Conservation (phyloP, 2,329 filamentous ascomycete species). For the Cladosporium halotolerans region DNA sequence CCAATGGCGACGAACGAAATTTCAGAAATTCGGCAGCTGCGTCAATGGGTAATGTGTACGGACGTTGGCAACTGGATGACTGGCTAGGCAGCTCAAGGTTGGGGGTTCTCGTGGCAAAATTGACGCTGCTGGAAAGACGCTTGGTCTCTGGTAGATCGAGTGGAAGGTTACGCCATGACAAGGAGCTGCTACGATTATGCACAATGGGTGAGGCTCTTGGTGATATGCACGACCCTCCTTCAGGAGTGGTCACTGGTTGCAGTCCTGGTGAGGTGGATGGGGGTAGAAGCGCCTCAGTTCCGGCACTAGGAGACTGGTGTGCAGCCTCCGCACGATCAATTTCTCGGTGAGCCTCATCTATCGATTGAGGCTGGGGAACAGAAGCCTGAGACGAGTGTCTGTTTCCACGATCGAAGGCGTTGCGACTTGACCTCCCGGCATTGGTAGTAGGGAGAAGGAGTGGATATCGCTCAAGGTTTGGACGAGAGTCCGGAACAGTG, state of each 20-base stretch:
- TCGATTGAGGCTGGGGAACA: no score
- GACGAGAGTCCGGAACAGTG: not conserved
- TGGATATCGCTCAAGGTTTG: slow-evolving; percentile 22
- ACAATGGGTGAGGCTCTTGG: not conserved
- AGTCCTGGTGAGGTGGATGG: no score
- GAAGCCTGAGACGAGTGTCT: not conserved
- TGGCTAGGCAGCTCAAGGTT: not conserved
- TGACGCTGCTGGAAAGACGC: slow-evolving; percentile 14
- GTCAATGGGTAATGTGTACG: slow-evolving; percentile 9
- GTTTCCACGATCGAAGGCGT: not conserved
- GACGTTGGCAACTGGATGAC: not conserved
- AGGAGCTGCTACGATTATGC: not conserved
- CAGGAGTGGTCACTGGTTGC: no score
- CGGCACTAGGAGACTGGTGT: no score
- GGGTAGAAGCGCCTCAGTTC: no score
- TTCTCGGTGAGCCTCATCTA: no score
- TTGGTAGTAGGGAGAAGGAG: slow-evolving; percentile 14
- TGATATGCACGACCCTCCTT: no score
- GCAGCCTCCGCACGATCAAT: no score
- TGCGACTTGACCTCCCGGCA: slow-evolving; percentile 10
- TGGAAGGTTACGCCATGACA: not conserved
- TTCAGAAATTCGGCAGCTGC: slow-evolving; percentile 17
- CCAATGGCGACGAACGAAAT: slow-evolving; percentile 26
- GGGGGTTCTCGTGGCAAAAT: slow-evolving; percentile 15
- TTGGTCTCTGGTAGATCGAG: not conserved